Conservation (phyloP, 371 early-diverging fungal genomes). For the Mucor circinelloides region DNA sequence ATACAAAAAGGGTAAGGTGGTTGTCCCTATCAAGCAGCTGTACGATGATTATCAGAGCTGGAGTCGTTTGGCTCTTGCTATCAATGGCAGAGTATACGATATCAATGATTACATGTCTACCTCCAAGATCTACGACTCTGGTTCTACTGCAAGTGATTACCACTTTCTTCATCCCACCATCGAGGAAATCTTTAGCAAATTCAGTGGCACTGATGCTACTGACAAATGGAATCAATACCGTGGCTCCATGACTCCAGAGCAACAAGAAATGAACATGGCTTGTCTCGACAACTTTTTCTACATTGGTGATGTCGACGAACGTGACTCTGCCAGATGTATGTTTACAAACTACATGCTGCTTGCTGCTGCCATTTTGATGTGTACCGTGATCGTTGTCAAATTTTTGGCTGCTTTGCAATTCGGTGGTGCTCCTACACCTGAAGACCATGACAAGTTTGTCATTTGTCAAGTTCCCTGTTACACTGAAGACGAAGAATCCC, state of each 20-base stretch:
- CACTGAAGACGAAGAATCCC: conserved; percentile 94
- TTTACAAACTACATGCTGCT: conserved; percentile 90
- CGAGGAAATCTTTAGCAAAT: conserved; percentile 68
- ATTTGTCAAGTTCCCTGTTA: conserved; percentile 95
- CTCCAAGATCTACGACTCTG: conserved; percentile 43
- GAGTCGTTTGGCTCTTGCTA: conserved; percentile 62
- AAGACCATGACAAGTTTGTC: conserved; percentile 86
- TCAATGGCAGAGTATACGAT: conserved; percentile 79
- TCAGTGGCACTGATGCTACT: conserved; percentile 70
- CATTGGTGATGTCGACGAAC: conserved; percentile 86
- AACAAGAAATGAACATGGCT: conserved; percentile 45
- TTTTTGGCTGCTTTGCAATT: conserved; percentile 91
- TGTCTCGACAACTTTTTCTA: conserved; percentile 89
- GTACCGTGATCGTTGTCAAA: conserved; percentile 88
- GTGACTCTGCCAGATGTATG: conserved; percentile 79
- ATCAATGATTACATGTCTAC: conserved; percentile 71
- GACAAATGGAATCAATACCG: conserved; percentile 59
- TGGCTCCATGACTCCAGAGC: conserved; percentile 32
- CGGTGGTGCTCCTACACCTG: conserved; percentile 73
- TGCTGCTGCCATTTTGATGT: conserved; percentile 76
- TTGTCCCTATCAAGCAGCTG: conserved; percentile 44
- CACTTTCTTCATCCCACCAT: conserved; percentile 58
- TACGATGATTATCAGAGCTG: conserved; percentile 48
- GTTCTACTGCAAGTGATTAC: conserved; percentile 39
- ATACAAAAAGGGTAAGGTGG: conserved; percentile 73